Evolutionary conservation across 257 asterid genomes (phyloP).

Genomic region (Solanum lycopersicoides): DNA sequence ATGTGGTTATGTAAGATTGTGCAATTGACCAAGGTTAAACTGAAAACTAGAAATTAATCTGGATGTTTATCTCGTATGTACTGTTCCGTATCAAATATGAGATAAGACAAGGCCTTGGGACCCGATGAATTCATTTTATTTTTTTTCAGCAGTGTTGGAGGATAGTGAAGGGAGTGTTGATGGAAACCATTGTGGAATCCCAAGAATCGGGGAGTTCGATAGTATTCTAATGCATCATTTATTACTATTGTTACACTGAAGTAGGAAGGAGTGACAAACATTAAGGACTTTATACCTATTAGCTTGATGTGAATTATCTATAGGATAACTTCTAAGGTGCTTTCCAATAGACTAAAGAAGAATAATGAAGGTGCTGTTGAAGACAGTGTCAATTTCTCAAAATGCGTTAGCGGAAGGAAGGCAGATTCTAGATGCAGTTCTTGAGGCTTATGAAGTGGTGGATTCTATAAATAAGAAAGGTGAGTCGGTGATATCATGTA

Average conservation of each 20-base stretch:
- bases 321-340: background rate
- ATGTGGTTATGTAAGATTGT: background rate
- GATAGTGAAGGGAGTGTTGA: background rate
- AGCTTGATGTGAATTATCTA: background rate
- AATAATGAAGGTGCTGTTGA: background rate
- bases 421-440: background rate
- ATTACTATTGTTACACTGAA: background rate
- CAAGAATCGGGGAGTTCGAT: background rate
- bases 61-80: background rate
- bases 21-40: background rate
- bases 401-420: background rate
- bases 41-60: background rate
- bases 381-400: background rate
- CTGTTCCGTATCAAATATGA: background rate
- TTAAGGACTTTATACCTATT: background rate
- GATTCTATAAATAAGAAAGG: background rate
- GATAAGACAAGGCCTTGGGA: background rate
- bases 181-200: background rate
- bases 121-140: background rate
- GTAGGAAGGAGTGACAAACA: background rate
- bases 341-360: background rate
- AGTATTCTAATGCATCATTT: background rate
- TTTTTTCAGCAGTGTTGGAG: background rate
- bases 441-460: background rate
- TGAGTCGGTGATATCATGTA: background rate